Base-by-base conservation (phyloP, 805 yeast genomes). In the Wickerhamiella nectarea region DNA sequence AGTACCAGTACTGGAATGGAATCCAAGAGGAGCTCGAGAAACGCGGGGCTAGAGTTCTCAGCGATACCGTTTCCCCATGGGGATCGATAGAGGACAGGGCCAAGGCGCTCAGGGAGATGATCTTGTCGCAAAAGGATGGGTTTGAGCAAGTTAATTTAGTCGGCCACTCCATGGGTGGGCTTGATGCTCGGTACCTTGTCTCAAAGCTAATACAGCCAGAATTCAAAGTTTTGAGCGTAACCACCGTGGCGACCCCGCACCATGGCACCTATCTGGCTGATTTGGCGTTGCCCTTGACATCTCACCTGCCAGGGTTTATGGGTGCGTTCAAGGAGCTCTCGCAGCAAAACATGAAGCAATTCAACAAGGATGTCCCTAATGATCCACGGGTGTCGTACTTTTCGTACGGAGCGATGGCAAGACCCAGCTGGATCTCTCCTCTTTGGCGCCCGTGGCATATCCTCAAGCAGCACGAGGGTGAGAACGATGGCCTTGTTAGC, bases 81-180 rank as follows among this genome's bases (percentile, higher is more conserved):
- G 93, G 83, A 0, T 66, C 78, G 6, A 81, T 87, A 28, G 71
- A 75, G 51, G 75, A 74, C 11, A 61, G 96, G 46, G 91, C 95
- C 0, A 47, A 51, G 6, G 64, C 63, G 10, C 62, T 87, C 46
- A 71, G 79, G 53, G 54, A 57, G 1, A 75, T 70, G 51, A 71
- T 86, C 4, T n/a, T 36, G 15, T 9, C n/a, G 24, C 24, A 42
- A 12, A 36, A 36, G 33, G 10, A 31, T 8, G 41, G 39, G 31
- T 33, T 29, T 7, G 38, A 43, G 38, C 76, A 75, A 47, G 68
- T 86, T 12, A 87, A 87, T 55, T 58, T 86, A 36, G 68, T 86
- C 20, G 91, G 91, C 5, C 96, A 86, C 57, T 84, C 95, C 0
- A 85, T 86, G 95, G 96, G 96, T 4, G 96, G 96, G 0, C 63